Evolutionary conservation across 169 alveolate genomes (phyloP), one percentile per base, ranked within the genome.

Genomic region (Eimeria maxima): DNA sequence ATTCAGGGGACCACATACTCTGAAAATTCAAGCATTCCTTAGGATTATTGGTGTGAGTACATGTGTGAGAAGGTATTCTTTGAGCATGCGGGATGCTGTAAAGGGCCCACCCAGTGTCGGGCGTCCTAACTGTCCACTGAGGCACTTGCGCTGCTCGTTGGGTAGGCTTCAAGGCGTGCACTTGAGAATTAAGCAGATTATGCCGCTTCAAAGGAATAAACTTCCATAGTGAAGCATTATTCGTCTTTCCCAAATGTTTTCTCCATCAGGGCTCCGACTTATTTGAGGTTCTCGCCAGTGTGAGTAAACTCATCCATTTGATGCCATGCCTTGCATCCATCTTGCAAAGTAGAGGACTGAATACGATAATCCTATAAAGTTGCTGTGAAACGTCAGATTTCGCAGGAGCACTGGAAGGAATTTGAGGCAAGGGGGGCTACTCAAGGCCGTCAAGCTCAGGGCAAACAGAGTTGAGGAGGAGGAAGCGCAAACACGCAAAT

Each of bases 61-160:
- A 3, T 45, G 13, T 45, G 29, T 11, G 67, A 78, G 88, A 27
- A 44, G 45, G 65, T 47, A 47, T n/a, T 10, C 63, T 67, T 0
- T 18, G 81, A 7, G 44, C 88, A 78, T 24, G 44, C 88, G 3
- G 11, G 8, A 33, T 18, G 83, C 29, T 24, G 67, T 24, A 8
- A 27, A 45, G 65, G 67, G 88, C 44, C 65, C 60, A 53, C 60
- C 10, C 60, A 6, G 65, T 45, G 88, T 78, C 88, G 88, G 88
- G 69, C 67, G 88, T 78, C 67, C 69, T 50, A 78, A 50, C 47
- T 78, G 88, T 27, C 88, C 88, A 78, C 29, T 73, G 69, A 78
- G 47, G 67, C 65, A 45, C 88, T 42, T 3, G 67, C 55, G 29
- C 81, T 38, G 50, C 81, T 71, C 81, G 50, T 71, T 16, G 50